Evolutionary conservation across 495 filamentous ascomycete genomes (phyloP), one percentile per base, ranked within the genome.

Genomic region (Acidomyces sp.): DNA sequence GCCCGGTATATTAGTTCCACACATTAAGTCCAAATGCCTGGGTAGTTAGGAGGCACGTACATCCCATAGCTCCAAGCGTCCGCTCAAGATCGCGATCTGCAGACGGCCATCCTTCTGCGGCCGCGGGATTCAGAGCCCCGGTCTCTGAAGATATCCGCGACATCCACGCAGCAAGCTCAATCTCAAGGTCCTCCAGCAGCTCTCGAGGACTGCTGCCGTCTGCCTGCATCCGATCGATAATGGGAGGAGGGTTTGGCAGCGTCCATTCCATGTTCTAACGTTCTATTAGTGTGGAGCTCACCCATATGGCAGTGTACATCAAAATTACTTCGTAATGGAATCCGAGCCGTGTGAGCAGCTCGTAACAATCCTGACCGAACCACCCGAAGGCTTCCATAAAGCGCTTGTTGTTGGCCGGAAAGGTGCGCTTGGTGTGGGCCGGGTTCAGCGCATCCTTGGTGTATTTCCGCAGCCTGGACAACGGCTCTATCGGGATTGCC

Each of bases 321-420:
- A 26, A 28, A 11, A 27, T 46, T 41, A 52, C 45, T 41, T 34
- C 42, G 54, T 13, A 60, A 38, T 30, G 49, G 49, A 86, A 88
- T 3, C 71, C 78, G 3, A 86, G 56, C 26, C 70, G 75, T 34
- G 66, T 64, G 25, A 87, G 64, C 24, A 87, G 51, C 23, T 25
- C 33, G 20, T 12, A 9, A 18, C 46, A 46, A 25, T 69, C 60
- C 41, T 72, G 62, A 54, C 81, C 82, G 13, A 72, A 66, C 18
- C 58, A 60, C 11, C 82, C 80, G 55, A 87, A 80, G 28, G 75
- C 70, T 11, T 77, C 63, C 37, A 72, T 62, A 50, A 84, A 92
- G 12, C 69, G 70, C 56, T 83, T 86, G 59, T 87, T 87, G 6
- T 70, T 59, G 11, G 68, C 66, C 3, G 74, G 69, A 39, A 88